Conservation (phyloP, 179 eudicot species). For the Beta lomatogona region DNA sequence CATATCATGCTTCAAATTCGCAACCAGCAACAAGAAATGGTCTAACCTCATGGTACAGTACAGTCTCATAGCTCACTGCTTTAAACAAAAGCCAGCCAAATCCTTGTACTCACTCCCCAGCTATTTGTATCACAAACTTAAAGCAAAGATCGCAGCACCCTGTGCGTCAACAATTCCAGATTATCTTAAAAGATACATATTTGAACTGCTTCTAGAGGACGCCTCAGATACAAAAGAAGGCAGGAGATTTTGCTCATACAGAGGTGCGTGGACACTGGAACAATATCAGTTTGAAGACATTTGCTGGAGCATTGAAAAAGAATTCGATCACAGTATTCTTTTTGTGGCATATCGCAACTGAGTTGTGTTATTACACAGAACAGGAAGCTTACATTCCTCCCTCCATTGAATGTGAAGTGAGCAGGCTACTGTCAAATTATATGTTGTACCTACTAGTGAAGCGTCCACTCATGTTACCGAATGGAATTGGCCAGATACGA, state of each 20-base stretch:
- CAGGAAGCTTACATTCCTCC: neutral
- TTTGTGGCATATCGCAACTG: constrained; percentile 52
- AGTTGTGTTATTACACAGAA: constrained; percentile 34
- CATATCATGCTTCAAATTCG: neutral
- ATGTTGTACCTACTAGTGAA: constrained; percentile 41
- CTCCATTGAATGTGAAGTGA: constrained; percentile 2
- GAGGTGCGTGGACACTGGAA: constrained; percentile 29
- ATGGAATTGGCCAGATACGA: constrained; percentile 46
- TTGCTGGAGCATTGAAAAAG: constrained; percentile 30
- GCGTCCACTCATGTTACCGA: constrained; percentile 42
- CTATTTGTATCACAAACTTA: constrained; percentile 8
- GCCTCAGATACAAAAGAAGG: neutral
- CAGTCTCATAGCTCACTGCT: constrained; percentile 32
- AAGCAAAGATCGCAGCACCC: constrained; percentile 5
- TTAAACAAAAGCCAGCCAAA: constrained; percentile 8
- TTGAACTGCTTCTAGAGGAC: constrained; percentile 11
- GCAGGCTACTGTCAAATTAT: constrained; percentile 44
- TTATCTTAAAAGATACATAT: constrained; percentile 30
- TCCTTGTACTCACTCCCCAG: neutral
- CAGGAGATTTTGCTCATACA: constrained; percentile 15
- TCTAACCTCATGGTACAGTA: constrained; percentile 42
- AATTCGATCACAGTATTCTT: constrained; percentile 49
- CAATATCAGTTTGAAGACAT: neutral
- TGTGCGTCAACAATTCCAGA: constrained; percentile 12
- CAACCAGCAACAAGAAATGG: constrained; percentile 29